Percentiles rank a stretch among this genome's conserved stretches.
phyloP scores from a whole-genome alignment of 768 basidiomycete genomes.

The Multifurca ochricompacta region DNA sequence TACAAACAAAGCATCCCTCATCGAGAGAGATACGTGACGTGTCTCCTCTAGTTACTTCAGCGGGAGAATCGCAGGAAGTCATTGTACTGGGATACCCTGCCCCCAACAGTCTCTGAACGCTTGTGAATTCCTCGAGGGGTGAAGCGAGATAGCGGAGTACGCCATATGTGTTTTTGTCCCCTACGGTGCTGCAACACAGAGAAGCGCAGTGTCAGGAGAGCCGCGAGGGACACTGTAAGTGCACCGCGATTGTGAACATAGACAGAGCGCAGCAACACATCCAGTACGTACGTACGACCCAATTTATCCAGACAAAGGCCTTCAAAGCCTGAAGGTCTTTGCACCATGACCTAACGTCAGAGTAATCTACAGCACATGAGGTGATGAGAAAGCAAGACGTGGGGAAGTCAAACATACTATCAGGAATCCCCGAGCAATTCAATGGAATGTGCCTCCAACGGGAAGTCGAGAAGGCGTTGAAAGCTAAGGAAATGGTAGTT shows the following conservation, averaged over 20 bases:
- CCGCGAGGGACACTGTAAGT: constrained; percentile 36
- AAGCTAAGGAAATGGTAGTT: constrained; percentile 28
- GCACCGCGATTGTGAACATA: background rate
- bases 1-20: background rate
- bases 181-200: constrained; percentile 34
- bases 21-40: background rate
- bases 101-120: background rate
- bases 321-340: constrained; percentile 47
- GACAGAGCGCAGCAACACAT: background rate
- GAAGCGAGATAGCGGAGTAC: constrained; percentile 44
- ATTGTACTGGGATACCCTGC: background rate
- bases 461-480: constrained; percentile 54
- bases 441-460: constrained; percentile 46
- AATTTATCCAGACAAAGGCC: constrained; percentile 52
- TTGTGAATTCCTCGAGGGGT: constrained; percentile 25
- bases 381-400: background rate
- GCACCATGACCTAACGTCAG: constrained; percentile 45
- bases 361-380: constrained; percentile 28
- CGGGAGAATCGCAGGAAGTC: constrained; percentile 6
- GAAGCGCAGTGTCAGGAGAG: constrained; percentile 37
- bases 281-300: constrained; percentile 39
- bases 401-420: constrained; percentile 27
- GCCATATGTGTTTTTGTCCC: constrained; percentile 47
- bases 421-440: constrained; percentile 41
- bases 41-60: background rate